These are phyloP conservation scores for Pichia occidentalis DNA, from an alignment of 805 yeast genomes.

Conservation along the genomic window DNA sequence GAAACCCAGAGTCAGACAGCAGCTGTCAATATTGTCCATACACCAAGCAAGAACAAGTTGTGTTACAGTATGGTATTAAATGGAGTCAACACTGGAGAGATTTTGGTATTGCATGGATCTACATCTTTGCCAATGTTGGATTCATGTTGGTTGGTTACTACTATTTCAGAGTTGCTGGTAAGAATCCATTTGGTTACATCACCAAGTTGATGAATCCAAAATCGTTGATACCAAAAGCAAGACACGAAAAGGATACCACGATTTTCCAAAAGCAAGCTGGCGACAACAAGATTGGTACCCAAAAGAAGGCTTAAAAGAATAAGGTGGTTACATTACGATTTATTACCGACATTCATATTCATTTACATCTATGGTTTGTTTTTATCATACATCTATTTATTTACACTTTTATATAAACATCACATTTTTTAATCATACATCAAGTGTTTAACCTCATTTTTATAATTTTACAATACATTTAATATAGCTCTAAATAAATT, in stretches of 20 bases:
- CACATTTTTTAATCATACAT: too few species aligned
- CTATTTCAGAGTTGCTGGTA: conserved; percentile 17
- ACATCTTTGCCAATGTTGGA: conserved; percentile 41
- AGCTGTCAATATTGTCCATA: conserved; percentile 46
- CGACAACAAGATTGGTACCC: conserved; percentile 26
- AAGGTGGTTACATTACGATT: too few species aligned
- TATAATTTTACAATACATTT: too few species aligned
- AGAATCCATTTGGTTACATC: conserved; percentile 5
- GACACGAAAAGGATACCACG: conserved; percentile 36
- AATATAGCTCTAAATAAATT: too few species aligned
- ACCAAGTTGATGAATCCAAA: conserved; percentile 16
- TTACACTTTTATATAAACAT: too few species aligned
- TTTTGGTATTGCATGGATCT: conserved; percentile 55
- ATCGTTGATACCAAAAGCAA: conserved; percentile 27
- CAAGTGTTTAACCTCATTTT: too few species aligned
- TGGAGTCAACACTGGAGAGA: conserved; percentile 58
- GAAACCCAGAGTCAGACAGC: conserved; percentile 43
- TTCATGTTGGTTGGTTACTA: conserved; percentile 17
- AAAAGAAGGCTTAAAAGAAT: conserved; percentile 6
- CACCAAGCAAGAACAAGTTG: conserved; percentile 39
- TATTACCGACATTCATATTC: too few species aligned
- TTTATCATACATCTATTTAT: too few species aligned
- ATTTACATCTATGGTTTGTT: too few species aligned
- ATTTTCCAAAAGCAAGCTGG: conserved; percentile 31
- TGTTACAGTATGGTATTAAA: conserved; percentile 37